Evolutionary conservation across 2,329 filamentous ascomycete genomes (phyloP).

Genomic region (Penicillium thymicola): DNA sequence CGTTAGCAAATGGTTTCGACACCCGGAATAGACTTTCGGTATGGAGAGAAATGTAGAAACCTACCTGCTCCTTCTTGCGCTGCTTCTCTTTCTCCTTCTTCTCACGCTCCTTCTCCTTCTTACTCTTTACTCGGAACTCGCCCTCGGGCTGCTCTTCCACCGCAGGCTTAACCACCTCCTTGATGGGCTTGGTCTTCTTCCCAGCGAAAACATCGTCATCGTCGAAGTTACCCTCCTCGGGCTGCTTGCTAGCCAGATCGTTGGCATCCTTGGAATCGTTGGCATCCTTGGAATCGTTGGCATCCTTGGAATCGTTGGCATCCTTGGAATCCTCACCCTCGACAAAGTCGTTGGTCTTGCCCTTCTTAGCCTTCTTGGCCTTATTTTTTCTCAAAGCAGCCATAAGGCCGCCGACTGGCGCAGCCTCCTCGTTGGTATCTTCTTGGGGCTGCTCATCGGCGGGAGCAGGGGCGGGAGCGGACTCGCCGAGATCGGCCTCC

Average conservation of each 20-base stretch:
- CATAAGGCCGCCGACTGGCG: slow-evolving; percentile 66
- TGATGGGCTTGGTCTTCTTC: slow-evolving; percentile 61
- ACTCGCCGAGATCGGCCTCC: slow-evolving; percentile 88
- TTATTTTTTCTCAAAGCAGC: slow-evolving; percentile 77
- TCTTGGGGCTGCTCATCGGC: slow-evolving; percentile 47
- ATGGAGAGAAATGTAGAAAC: slow-evolving; percentile 21
- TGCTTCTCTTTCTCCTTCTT: slow-evolving; percentile 99
- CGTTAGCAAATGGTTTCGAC: not conserved
- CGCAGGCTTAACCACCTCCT: slow-evolving; percentile 48
- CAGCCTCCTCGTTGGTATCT: slow-evolving; percentile 53
- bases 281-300: slow-evolving; percentile 42
- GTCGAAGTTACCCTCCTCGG: slow-evolving; percentile 75
- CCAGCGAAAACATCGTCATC: slow-evolving; percentile 83
- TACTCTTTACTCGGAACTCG: slow-evolving; percentile 75
- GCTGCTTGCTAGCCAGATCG: slow-evolving; percentile 62
- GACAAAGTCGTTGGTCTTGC: slow-evolving; percentile 69
- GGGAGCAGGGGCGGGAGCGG: slow-evolving; percentile 49
- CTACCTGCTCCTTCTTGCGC: slow-evolving; percentile 94
- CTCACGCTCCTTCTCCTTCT: slow-evolving; percentile 96
- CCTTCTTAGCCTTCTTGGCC: slow-evolving; percentile 89
- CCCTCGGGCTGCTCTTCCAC: slow-evolving; percentile 47
- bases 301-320: slow-evolving; percentile 5
- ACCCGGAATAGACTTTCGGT: not conserved
- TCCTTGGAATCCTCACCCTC: slow-evolving; percentile 62
- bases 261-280: too few species aligned